These are phyloP conservation scores for Sugiyamaella mastotermitis DNA, from an alignment of 805 yeast genomes.

Conservation along the genomic window DNA sequence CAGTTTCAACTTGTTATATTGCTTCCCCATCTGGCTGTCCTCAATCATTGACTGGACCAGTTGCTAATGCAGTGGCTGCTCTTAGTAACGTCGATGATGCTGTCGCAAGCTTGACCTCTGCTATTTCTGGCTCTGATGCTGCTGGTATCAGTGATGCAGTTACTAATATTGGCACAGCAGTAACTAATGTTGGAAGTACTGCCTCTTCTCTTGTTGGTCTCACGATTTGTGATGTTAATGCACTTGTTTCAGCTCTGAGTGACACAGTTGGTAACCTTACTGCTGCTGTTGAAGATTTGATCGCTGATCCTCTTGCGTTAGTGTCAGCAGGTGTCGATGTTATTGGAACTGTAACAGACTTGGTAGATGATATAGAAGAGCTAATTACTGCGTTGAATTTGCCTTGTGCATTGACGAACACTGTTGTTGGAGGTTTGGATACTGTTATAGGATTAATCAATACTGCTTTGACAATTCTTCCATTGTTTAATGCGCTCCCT, in stretches of 20 bases:
- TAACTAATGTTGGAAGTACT: not conserved
- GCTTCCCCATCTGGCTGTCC: constrained; percentile 8
- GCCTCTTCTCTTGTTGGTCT: constrained; percentile 1
- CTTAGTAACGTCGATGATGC: not conserved
- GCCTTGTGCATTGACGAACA: too few relatives aligned
- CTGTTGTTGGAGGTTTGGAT: too few relatives aligned
- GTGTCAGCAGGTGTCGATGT: constrained; percentile 5
- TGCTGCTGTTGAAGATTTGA: not conserved
- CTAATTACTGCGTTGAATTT: not conserved
- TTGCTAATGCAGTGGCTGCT: not conserved
- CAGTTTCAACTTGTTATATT: constrained; percentile 7
- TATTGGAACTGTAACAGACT: constrained; percentile 3
- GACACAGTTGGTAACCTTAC: not conserved
- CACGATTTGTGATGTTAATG: not conserved
- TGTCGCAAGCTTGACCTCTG: not conserved
- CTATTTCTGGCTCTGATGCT: not conserved
- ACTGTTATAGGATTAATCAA: too few relatives aligned
- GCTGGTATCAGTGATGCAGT: too few relatives aligned
- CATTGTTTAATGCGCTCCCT: too few relatives aligned
- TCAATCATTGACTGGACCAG: constrained; percentile 2
- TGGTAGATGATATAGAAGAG: constrained; percentile 5
- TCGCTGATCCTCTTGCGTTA: not conserved
- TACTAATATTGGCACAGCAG: constrained; percentile 1
- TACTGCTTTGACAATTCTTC: too few relatives aligned
- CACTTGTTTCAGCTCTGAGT: not conserved